These are phyloP conservation scores for Mimosa bimucronata DNA, from an alignment of 306 rosid species.

Conservation along the genomic window DNA sequence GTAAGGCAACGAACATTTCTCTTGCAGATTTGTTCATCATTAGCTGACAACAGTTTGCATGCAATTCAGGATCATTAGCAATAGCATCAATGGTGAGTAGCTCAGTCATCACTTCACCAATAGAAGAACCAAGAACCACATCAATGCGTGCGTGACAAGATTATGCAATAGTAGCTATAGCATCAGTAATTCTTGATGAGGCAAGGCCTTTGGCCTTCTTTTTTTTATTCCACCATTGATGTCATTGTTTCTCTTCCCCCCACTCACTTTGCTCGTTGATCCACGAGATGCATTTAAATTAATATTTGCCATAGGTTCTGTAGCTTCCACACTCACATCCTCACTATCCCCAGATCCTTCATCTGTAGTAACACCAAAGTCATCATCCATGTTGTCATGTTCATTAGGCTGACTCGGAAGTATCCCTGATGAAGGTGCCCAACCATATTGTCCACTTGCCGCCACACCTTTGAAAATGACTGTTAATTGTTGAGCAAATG, in stretches of 20 bases:
- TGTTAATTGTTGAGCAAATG: background rate
- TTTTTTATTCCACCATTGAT: background rate
- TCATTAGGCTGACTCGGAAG: background rate
- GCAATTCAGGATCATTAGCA: background rate
- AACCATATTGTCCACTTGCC: background rate
- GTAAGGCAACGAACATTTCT: background rate
- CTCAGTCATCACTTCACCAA: background rate
- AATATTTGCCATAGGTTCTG: no score
- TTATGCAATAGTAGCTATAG: background rate
- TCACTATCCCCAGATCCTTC: background rate
- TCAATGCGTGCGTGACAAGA: background rate
- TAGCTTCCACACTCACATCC: background rate
- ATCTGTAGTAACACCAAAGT: background rate
- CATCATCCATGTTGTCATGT: background rate
- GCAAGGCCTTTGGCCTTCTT: background rate
- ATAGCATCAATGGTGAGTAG: background rate
- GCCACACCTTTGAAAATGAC: background rate
- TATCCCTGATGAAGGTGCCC: background rate
- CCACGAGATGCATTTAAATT: background rate
- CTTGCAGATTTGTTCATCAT: background rate
- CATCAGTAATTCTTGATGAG: background rate
- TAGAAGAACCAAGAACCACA: background rate
- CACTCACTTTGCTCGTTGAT: background rate
- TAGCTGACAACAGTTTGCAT: background rate
- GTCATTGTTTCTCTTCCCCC: background rate